Conservation (phyloP, 345 rosid genomes). For the Salix brachista region DNA sequence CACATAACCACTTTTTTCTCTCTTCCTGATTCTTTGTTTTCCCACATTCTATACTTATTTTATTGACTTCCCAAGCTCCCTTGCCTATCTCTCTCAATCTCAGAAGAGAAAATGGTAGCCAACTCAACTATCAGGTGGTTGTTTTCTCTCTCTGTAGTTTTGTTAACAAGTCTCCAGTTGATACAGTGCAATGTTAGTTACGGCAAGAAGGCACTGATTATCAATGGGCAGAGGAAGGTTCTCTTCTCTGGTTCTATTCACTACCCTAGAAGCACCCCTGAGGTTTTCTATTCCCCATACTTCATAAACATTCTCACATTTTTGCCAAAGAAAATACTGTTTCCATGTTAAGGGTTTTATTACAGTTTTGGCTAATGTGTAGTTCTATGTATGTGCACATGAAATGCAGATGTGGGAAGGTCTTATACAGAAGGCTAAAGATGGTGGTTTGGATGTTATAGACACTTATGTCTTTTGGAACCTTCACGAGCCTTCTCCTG, state of each 20-base stretch:
- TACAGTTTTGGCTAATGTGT: neutral
- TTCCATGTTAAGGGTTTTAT: neutral
- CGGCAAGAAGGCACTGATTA: constrained; percentile 51
- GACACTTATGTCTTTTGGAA: constrained; percentile 33
- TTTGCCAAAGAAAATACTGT: constrained; percentile 12
- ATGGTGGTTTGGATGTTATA: constrained; percentile 25
- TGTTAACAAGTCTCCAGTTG: constrained; percentile 18
- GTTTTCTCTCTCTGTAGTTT: constrained; percentile 22
- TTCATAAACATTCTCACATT: neutral
- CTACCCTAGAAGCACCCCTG: constrained; percentile 68
- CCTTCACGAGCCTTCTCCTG: constrained; percentile 32
- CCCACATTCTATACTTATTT: constrained; percentile 12
- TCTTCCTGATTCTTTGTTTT: constrained; percentile 14
- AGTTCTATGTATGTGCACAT: neutral
- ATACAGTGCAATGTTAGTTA: constrained; percentile 39
- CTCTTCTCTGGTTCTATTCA: constrained; percentile 69
- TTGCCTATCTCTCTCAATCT: constrained; percentile 8
- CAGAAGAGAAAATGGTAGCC: constrained; percentile 27
- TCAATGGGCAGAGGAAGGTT: constrained; percentile 49
- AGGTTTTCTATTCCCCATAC: constrained; percentile 22
- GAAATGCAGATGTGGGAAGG: constrained; percentile 33
- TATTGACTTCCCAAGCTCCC: neutral
- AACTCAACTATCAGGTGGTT: constrained; percentile 29
- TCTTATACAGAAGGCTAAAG: constrained; percentile 28
- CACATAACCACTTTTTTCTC: neutral